phyloP scores from a whole-genome alignment of 805 yeast genomes.

The Yamadazyma endophytica region DNA sequence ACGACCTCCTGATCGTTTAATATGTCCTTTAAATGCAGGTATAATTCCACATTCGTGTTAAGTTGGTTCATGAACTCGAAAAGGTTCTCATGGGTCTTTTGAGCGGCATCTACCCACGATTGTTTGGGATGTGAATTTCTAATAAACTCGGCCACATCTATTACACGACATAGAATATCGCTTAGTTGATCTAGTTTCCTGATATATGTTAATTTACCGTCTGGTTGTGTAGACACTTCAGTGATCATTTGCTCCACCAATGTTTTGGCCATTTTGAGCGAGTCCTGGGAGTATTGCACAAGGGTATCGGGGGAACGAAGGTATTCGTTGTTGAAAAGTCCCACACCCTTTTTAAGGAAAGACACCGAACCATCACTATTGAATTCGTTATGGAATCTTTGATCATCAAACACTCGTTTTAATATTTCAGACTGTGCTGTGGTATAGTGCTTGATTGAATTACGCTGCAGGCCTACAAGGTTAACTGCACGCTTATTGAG shows the following conservation, averaged over 20 bases:
- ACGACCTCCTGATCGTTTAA: conserved; percentile 36
- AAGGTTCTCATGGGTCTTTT: conserved; percentile 81
- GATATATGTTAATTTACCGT: conserved; percentile 48
- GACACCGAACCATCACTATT: conserved; percentile 22
- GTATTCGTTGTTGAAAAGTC: conserved; percentile 79
- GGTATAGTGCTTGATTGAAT: too few relatives aligned
- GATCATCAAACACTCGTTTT: conserved; percentile 58
- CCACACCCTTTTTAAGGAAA: conserved; percentile 9
- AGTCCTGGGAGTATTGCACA: conserved; percentile 56
- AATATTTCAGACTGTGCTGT: too few relatives aligned
- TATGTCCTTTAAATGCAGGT: conserved; percentile 53
- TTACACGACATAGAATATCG: conserved; percentile 85
- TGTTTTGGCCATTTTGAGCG: conserved; percentile 61
- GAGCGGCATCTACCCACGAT: conserved; percentile 73
- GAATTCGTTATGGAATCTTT: conserved; percentile 50
- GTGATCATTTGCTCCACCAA: conserved; percentile 54
- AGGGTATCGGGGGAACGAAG: conserved; percentile 70
- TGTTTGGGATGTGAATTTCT: conserved; percentile 81
- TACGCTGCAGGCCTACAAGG: too few relatives aligned
- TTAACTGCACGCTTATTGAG: too few relatives aligned
- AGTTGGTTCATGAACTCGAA: conserved; percentile 91
- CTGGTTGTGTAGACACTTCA: conserved; percentile 33
- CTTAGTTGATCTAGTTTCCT: conserved; percentile 75
- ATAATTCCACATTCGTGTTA: conserved; percentile 77
- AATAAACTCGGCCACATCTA: conserved; percentile 90